Evolutionary conservation across 345 rosid species (phyloP), one percentile per base, ranked within the genome.

Genomic region (Jatropha curcas): DNA sequence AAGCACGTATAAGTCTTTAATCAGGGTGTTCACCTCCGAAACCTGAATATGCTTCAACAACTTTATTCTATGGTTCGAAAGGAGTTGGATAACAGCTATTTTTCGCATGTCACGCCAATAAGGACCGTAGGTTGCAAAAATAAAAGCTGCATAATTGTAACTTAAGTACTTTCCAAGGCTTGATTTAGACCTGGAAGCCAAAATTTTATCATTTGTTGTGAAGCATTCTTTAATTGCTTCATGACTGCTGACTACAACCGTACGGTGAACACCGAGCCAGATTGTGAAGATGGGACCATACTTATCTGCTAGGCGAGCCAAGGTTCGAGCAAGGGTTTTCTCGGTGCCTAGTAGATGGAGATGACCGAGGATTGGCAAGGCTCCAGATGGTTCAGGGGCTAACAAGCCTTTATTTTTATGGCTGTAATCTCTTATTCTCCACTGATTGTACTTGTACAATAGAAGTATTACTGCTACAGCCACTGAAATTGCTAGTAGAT

Each of bases 221-320:
- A 77, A 72, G 20, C 81, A 77, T 59, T 77, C 81, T 25, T 72
- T 60, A 35, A 72, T 30, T 43, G 50, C 48, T 20, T 72, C 73
- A 0, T 67, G 33, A 61, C 19, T 22, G 65, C 57, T 72, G 14
- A 77, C 52, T 24, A 77, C 70, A n/a, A 77, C 69, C 4, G 65
- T 33, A 2, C 70, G 81, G 48, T 72, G 43, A 0, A 27, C 60
- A 27, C 81, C 81, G 3, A 77, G 70, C 45, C 76, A 35, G 30
- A 77, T 43, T 8, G 64, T 72, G 81, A 77, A 77, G 65, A 77
- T 67, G 13, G 81, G 76, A 28, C 81, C 81, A 6, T 67, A 46
- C 16, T 52, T 57, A 53, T 77, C 81, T 5, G 81, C 67, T 41
- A 72, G 69, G 35, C 72, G 53, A 16, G 48, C 81, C 19, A 72